A percentile compares a stretch with the other conserved stretches of the same genome.
phyloP scores from a whole-genome alignment of 208 protist species.

The Acanthamoeba lenticulata region DNA sequence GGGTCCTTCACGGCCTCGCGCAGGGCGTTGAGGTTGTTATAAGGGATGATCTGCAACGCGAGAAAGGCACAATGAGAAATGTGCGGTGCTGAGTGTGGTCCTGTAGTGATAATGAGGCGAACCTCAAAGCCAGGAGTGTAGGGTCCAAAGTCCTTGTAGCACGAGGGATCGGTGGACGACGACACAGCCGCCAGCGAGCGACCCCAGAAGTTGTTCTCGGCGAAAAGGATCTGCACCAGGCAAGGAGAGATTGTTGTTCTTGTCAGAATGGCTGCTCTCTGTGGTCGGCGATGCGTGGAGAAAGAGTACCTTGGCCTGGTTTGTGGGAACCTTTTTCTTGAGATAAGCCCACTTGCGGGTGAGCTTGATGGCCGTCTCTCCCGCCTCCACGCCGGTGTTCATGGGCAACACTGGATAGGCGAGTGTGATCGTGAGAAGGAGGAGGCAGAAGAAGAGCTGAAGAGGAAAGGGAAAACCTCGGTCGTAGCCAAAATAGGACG shows the following conservation, averaged over 20 bases:
- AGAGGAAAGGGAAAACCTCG: not conserved
- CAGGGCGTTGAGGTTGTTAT: too few relatives aligned
- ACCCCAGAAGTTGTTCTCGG: constrained; percentile 90
- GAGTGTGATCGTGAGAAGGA: not conserved
- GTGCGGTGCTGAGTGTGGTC: too few relatives aligned
- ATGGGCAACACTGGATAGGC: constrained; percentile 90
- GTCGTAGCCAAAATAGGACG: constrained; percentile 67
- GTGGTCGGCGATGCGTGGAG: too few relatives aligned
- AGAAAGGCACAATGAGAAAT: too few relatives aligned
- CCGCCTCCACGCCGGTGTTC: constrained; percentile 92
- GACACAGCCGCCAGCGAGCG: constrained; percentile 90
- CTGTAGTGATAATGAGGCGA: not conserved
- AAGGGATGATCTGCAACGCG: too few relatives aligned
- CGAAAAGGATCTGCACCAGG: constrained; percentile 80
- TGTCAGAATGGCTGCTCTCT: not conserved
- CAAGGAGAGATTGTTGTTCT: constrained; percentile 68
- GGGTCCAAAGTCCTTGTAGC: constrained; percentile 87
- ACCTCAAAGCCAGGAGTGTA: constrained; percentile 87
- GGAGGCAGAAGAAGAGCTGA: too few relatives aligned
- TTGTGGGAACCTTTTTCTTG: constrained; percentile 87
- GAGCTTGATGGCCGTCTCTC: constrained; percentile 94
- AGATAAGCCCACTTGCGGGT: constrained; percentile 92
- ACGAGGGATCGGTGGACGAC: constrained; percentile 87
- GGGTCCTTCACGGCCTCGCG: too few relatives aligned
- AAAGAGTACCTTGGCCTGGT: constrained; percentile 81